A percentile compares a stretch with the other conserved stretches of the same genome.
phyloP scores from a whole-genome alignment of 306 rosid species.

The Hippophae tibetana region DNA sequence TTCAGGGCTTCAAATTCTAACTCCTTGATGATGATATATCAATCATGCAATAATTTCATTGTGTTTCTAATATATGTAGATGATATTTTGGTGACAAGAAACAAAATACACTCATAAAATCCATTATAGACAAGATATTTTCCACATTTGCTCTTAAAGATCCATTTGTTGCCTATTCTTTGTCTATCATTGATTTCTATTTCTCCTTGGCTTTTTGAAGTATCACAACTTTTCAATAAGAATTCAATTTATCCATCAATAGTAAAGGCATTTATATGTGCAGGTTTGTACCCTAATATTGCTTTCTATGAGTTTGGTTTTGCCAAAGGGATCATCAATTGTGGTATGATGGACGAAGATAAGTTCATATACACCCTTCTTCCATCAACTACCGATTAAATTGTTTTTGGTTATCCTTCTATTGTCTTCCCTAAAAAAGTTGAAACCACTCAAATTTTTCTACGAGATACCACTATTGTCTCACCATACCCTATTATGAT shows the following conservation, averaged over 20 bases:
- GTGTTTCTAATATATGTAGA: no score
- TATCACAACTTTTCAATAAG: constrained; percentile 67
- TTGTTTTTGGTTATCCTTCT: constrained; percentile 67
- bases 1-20: no score
- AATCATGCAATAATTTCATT: no score
- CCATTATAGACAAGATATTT: no score
- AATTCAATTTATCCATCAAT: constrained; percentile 60
- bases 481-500: constrained; percentile 87
- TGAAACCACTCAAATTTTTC: constrained; percentile 70
- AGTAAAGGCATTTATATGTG: constrained; percentile 56
- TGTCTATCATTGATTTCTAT: no score
- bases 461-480: constrained; percentile 69
- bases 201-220: constrained; percentile 57
- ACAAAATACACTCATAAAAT: no score
- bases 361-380: constrained; percentile 84
- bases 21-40: no score
- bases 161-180: no score
- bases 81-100: no score
- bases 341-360: constrained; percentile 92
- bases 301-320: constrained; percentile 7
- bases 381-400: constrained; percentile 63
- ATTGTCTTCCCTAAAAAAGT: constrained; percentile 89
- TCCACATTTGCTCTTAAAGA: no score
- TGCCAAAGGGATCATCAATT: constrained; percentile 28
- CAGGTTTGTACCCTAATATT: constrained; percentile 46